Percentiles rank a stretch among this genome's conserved stretches.
These are phyloP conservation scores for Solanum raphanifolium DNA, from an alignment of 257 asterid species.

Conservation along the genomic window DNA sequence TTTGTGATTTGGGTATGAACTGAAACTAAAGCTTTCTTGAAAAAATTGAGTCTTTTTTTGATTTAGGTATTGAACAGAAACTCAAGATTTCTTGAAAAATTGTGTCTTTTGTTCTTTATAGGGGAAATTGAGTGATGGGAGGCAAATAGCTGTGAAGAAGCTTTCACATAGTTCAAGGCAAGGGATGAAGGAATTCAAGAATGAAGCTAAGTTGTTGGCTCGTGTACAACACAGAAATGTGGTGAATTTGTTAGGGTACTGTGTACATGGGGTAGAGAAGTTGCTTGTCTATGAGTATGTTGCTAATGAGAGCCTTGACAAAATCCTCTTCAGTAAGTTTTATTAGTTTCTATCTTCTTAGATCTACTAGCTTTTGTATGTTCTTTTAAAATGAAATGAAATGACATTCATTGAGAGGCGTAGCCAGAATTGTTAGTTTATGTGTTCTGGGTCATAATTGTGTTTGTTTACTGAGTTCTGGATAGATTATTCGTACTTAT, in stretches of 20 bases:
- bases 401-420: not conserved
- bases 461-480: not conserved
- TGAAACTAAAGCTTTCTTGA: no score
- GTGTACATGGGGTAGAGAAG: conserved; percentile 53
- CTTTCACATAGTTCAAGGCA: conserved; percentile 65
- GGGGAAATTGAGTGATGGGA: conserved; percentile 85
- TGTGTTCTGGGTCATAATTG: not conserved
- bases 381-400: not conserved
- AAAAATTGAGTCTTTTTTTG: not conserved
- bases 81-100: not conserved
- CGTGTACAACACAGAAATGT: conserved; percentile 88
- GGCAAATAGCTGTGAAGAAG: conserved; percentile 81
- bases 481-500: not conserved
- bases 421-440: not conserved
- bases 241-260: conserved; percentile 85
- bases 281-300: conserved; percentile 88
- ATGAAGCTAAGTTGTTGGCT: conserved; percentile 77
- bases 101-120: conserved; percentile 5
- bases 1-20: not conserved
- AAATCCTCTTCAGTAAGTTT: conserved; percentile 80
- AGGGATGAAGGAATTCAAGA: conserved; percentile 75
- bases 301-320: conserved; percentile 83
- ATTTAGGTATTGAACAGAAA: not conserved
- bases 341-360: not conserved
- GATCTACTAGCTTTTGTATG: not conserved